Evolutionary conservation across 768 basidiomycete species (phyloP), one percentile per base, ranked within the genome.

Genomic region (Amanita molliuscula): DNA sequence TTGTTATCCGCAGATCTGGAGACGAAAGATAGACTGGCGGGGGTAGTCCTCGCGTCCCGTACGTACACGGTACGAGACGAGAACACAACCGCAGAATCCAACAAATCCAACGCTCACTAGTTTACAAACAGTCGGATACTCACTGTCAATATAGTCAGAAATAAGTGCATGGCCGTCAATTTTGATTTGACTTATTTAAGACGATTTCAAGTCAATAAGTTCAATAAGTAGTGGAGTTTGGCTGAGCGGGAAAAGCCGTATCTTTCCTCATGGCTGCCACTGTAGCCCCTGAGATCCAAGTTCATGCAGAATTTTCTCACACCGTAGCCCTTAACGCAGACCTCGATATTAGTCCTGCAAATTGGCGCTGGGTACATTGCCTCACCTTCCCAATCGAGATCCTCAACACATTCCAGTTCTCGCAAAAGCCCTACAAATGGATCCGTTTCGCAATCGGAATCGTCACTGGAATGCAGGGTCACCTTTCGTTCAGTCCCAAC

Each of bases 41-140:
- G 75, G 2, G 52, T 70, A 25, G 62, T 81, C 25, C 59, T 79
- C 35, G 65, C 67, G 44, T 73, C 73, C 4, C 76, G 75, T 1
- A 65, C 68, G 8, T 79, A 74, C 61, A 61, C n/a, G n/a, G n/a
- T n/a, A n/a, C n/a, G n/a, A n/a, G n/a, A n/a, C n/a, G n/a, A n/a
- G n/a, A n/a, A n/a, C n/a, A n/a, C n/a, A n/a, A n/a, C n/a, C n/a
- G n/a, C n/a, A n/a, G n/a, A n/a, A n/a, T n/a, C n/a, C n/a, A n/a
- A n/a, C n/a, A n/a, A n/a, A n/a, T n/a, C n/a, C n/a, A n/a, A n/a
- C n/a, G n/a, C n/a, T n/a, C n/a, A n/a, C n/a, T n/a, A n/a, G n/a
- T n/a, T n/a, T n/a, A n/a, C n/a, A n/a, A n/a, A n/a, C n/a, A n/a
- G n/a, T n/a, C n/a, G n/a, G n/a, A n/a, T n/a, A n/a, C n/a, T n/a